Evolutionary conservation across 73 alveolate genomes (phyloP), one percentile per base, ranked within the genome.

Genomic region (Tetrahymena elliotti): DNA sequence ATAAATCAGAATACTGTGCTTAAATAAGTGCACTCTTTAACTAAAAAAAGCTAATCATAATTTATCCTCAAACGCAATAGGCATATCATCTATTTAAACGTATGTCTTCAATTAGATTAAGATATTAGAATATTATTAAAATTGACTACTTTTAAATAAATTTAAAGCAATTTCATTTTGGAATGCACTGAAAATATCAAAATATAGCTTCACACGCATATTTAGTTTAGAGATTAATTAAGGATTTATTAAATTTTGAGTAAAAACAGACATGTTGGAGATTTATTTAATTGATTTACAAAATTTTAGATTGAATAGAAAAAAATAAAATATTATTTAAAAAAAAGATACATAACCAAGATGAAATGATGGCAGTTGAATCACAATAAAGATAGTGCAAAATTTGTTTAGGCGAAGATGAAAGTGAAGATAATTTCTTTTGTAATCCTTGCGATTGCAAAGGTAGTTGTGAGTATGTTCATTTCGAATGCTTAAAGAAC

Each of bases 361-460:
- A 53, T 27, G 95, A 24, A 38, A 39, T 39, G 84, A 93, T 35
- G 47, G 15, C 31, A 93, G n/a, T 20, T 35, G 92, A 35, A 47
- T 47, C 38, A 39, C 40, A 24, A 83, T 20, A 93, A 68, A 47
- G 95, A 93, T 83, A 38, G 82, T 95, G 98, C 82, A 92, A 95
- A 84, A 95, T 96, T 35, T 96, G 98, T 94, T 95, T 95, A 37
- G 82, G 41, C n/a, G 97, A 98, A 94, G 96, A 96, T 47, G 95
- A 96, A 83, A 97, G 84, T 35, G 94, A 54, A 13, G 96, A 94
- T 83, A 92, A 99, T 93, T 98, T 98, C 12, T 93, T 98, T 83
- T 96, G 97, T 36, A 84, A 97, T n/a, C 98, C 99, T 4, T 98
- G 99, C 94, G 95, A 95, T 31, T 98, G 99, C 52, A 84, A 92